Conservation (phyloP, 2,329 filamentous ascomycete species). For the Diaporthe sp. region DNA sequence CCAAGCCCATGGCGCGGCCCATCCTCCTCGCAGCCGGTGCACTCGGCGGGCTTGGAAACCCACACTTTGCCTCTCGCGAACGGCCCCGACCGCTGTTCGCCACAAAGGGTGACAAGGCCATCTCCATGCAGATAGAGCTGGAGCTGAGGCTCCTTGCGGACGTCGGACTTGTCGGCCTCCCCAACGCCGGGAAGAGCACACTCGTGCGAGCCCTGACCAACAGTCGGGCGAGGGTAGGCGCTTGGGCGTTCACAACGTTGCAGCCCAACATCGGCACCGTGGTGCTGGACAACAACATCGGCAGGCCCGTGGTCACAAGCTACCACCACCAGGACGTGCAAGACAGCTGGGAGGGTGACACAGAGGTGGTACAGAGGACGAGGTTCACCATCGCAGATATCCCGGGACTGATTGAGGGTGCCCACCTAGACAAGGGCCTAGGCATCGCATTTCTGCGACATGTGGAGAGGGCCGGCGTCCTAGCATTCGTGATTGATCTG, state of each 20-base stretch:
- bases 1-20: constrained; percentile 83
- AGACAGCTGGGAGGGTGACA: constrained; percentile 56
- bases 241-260: constrained; percentile 97
- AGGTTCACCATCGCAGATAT: constrained; percentile 97
- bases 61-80: constrained; percentile 88
- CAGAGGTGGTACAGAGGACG: constrained; percentile 71
- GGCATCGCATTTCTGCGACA: constrained; percentile 94
- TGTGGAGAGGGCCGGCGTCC: constrained; percentile 91
- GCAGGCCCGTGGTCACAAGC: constrained; percentile 71
- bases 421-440: constrained; percentile 91
- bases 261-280: constrained; percentile 97
- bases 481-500: constrained; percentile 95
- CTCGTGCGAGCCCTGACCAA: constrained; percentile 89
- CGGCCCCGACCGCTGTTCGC: constrained; percentile 86
- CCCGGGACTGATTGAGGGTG: constrained; percentile 91
- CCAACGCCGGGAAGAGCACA: constrained; percentile 97
- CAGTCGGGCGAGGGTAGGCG: constrained; percentile 88
- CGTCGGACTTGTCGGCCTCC: constrained; percentile 92
- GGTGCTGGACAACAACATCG: constrained; percentile 88
- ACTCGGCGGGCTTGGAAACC: constrained; percentile 91
- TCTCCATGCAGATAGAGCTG: constrained; percentile 84
- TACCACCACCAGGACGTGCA: constrained; percentile 48
- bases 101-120: constrained; percentile 84
- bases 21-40: constrained; percentile 90
- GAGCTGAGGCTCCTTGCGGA: constrained; percentile 97